phyloP scores from a whole-genome alignment of 2,329 filamentous ascomycete genomes.

The Phyllosticta capitalensis region DNA sequence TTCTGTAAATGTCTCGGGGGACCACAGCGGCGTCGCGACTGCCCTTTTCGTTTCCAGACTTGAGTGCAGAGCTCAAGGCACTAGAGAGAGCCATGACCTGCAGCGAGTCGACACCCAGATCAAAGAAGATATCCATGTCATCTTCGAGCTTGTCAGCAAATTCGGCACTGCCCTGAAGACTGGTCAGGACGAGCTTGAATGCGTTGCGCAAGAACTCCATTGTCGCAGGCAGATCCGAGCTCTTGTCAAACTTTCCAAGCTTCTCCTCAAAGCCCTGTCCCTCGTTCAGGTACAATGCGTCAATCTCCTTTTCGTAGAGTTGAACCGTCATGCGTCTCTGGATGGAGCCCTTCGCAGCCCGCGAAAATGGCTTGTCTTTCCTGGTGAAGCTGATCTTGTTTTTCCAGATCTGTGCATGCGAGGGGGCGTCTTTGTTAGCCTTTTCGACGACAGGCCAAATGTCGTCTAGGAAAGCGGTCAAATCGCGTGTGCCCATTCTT shows the following conservation, averaged over 20 bases:
- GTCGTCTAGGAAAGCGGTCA: constrained; percentile 26
- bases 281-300: constrained; percentile 30
- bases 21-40: constrained; percentile 13
- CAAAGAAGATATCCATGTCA: constrained; percentile 23
- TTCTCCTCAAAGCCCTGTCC: constrained; percentile 3
- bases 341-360: constrained; percentile 38
- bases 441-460: constrained; percentile 38
- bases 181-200: constrained; percentile 9
- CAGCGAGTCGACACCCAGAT: constrained; percentile 26
- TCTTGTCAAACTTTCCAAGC: constrained; percentile 5
- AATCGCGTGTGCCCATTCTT: constrained; percentile 2
- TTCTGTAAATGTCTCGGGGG: constrained; percentile 22
- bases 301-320: constrained; percentile 37
- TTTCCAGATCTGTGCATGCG: constrained; percentile 35
- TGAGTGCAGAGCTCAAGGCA: constrained; percentile 15
- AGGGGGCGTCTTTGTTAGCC: constrained; percentile 33
- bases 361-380: constrained; percentile 34
- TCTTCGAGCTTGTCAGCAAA: constrained; percentile 6
- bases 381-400: constrained; percentile 34
- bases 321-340: constrained; percentile 32
- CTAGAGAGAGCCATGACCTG: constrained; percentile 19
- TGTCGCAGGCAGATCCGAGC: constrained; percentile 8
- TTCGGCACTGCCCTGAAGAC: not conserved
- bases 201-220: constrained; percentile 14
- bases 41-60: not conserved